Conservation (phyloP, 805 yeast genomes). For the Teunomyces gatunensis region DNA sequence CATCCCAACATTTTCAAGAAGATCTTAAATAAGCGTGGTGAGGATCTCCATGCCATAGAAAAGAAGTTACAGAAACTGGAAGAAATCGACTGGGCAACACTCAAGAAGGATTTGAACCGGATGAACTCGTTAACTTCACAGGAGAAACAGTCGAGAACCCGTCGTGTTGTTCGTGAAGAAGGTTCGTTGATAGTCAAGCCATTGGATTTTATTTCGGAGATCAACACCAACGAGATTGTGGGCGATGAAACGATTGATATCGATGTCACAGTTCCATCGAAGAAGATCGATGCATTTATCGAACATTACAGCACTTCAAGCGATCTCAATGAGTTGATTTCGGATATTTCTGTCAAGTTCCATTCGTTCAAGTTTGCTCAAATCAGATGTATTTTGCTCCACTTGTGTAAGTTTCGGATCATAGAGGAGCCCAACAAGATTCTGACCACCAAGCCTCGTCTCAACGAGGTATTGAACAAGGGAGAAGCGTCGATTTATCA, state of each 20-base stretch:
- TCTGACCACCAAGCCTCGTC: constrained; percentile 38
- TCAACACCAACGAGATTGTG: constrained; percentile 38
- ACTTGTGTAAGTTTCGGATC: constrained; percentile 63
- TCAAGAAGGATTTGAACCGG: constrained; percentile 43
- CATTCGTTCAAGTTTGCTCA: constrained; percentile 44
- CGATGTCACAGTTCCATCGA: constrained; percentile 10
- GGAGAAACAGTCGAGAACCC: constrained; percentile 70
- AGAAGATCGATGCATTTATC: constrained; percentile 33
- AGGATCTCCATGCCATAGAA: constrained; percentile 28
- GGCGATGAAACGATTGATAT: constrained; percentile 11
- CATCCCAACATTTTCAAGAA: constrained; percentile 48
- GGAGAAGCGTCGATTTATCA: constrained; percentile 67
- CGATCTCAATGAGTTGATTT: constrained; percentile 41
- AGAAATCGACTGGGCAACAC: constrained; percentile 38
- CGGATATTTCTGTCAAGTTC: constrained; percentile 41
- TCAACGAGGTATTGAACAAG: constrained; percentile 41
- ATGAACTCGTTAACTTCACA: constrained; percentile 25
- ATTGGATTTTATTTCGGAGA: constrained; percentile 39
- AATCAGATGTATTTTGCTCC: constrained; percentile 59
- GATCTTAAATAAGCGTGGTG: constrained; percentile 35
- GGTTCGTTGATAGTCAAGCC: constrained; percentile 41
- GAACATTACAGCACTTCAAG: constrained; percentile 22
- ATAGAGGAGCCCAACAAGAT: constrained; percentile 37
- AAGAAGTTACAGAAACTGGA: constrained; percentile 29
- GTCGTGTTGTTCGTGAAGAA: constrained; percentile 46